Conservation (phyloP, 2,329 filamentous ascomycete genomes). For the Colletotrichum cereale region DNA sequence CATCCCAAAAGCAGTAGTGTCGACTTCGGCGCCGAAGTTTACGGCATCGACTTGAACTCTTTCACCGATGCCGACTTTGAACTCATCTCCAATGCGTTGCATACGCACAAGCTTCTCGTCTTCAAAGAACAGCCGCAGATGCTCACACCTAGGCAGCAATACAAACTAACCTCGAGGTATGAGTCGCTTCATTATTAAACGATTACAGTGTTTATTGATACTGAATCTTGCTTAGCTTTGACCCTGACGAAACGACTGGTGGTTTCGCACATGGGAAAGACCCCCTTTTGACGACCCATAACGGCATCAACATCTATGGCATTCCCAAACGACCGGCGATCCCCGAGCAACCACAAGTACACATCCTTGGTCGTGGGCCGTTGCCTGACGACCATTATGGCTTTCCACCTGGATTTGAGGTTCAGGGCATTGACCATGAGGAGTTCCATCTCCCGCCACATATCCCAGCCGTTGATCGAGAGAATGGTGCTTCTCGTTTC, state of each 20-base stretch:
- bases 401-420: constrained; percentile 53
- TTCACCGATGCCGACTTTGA: constrained; percentile 52
- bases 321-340: constrained; percentile 59
- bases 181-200: neutral
- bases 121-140: constrained; percentile 57
- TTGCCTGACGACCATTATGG: constrained; percentile 56
- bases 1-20: constrained; percentile 47
- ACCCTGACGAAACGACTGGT: constrained; percentile 46
- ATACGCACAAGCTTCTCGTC: constrained; percentile 58
- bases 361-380: constrained; percentile 52
- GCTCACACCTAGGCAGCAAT: constrained; percentile 56
- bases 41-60: constrained; percentile 53
- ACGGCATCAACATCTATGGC: constrained; percentile 48
- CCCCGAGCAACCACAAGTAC: constrained; percentile 52
- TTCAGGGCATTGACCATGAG: constrained; percentile 53
- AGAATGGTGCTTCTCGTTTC: constrained; percentile 57
- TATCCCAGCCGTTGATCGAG: constrained; percentile 49
- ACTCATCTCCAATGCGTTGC: constrained; percentile 54
- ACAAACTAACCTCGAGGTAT: constrained; percentile 47
- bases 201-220: constrained; percentile 51
- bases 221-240: constrained; percentile 22
- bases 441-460: constrained; percentile 56
- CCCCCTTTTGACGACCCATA: constrained; percentile 48
- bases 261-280: constrained; percentile 54
- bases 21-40: constrained; percentile 52